Base-by-base conservation (phyloP, 805 yeast genomes). In the Brettanomyces bruxellensis region DNA sequence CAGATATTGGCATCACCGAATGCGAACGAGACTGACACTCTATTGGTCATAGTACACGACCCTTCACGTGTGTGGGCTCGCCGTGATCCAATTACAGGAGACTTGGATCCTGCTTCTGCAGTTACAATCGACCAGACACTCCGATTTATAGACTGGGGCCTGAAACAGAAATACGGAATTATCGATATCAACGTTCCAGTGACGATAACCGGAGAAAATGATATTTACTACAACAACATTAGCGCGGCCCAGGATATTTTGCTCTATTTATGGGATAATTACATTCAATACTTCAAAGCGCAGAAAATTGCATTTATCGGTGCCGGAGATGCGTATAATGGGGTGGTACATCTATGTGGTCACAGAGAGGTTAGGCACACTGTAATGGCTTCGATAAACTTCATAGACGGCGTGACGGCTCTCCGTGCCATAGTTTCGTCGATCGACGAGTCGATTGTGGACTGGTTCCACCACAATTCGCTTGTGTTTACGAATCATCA, bases 1-100 rank as follows among this genome's bases (percentile, higher is more conserved):
- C 82, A 77, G 54, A 78, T 83, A 11, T 59, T 87, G 41, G 81
- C 90, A n/a, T 75, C 90, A 12, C 81, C 87, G 9, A 74, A 78
- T 46, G 74, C 90, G 25, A 78, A 78, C 60, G 75, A 76, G 11
- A 67, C 81, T 36, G 74, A 78, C n/a, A 77, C 83, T 5, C 64
- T 90, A 5, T 67, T 89, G 8, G 68, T 91, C 7, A 61, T 86
- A 5, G 78, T 90, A 18, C 98, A 90, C 63, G 98, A 90, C 57
- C 87, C 97, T 3, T 86, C 96, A 5, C 90, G 88, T 49, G 74
- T 93, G 5, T 89, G 96, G 95, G 95, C 95, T 2, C 79, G 82
- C 53, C 68, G 82, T 37, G 89, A 88, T 60, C 86, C 95, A 0
- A 64, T 81, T 4, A 78, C 85, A 8, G 98, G 98, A 6, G 71